These are phyloP conservation scores for Calonectria fujianensis DNA, from an alignment of 2,329 filamentous ascomycete species.

Conservation along the genomic window DNA sequence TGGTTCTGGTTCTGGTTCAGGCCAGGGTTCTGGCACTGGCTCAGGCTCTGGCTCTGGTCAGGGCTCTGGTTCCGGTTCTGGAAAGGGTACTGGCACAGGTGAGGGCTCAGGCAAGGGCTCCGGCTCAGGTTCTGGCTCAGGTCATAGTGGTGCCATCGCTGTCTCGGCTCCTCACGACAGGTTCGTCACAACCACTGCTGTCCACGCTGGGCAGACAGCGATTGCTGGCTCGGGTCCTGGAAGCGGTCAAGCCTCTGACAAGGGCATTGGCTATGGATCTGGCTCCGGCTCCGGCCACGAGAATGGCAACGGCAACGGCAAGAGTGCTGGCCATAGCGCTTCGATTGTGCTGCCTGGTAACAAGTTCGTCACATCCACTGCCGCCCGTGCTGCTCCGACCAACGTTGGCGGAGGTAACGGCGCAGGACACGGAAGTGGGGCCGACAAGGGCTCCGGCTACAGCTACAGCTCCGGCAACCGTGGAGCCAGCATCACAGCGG, in stretches of 20 bases:
- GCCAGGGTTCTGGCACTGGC: too few species aligned
- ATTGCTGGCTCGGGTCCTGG: neutral
- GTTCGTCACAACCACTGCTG: neutral
- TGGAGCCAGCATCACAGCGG: constrained; percentile 15
- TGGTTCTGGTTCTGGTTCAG: neutral
- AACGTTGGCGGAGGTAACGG: neutral
- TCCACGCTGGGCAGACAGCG: neutral
- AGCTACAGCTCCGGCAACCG: neutral
- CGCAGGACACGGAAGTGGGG: neutral
- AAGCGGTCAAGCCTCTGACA: neutral
- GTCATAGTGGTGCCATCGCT: neutral
- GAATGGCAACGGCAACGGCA: neutral
- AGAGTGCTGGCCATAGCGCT: neutral
- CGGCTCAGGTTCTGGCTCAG: neutral
- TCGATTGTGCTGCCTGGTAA: neutral
- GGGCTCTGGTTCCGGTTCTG: neutral
- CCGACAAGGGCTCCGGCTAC: neutral
- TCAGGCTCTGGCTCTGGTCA: neutral
- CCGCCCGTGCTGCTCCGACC: neutral
- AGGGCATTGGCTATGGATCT: constrained; percentile 3
- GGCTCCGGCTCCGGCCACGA: neutral
- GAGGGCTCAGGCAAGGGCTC: neutral
- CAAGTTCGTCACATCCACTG: neutral
- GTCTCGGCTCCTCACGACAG: neutral
- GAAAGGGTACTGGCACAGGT: neutral